Base-by-base conservation (phyloP, 2,329 filamentous ascomycete genomes). In the Didymella exigua region DNA sequence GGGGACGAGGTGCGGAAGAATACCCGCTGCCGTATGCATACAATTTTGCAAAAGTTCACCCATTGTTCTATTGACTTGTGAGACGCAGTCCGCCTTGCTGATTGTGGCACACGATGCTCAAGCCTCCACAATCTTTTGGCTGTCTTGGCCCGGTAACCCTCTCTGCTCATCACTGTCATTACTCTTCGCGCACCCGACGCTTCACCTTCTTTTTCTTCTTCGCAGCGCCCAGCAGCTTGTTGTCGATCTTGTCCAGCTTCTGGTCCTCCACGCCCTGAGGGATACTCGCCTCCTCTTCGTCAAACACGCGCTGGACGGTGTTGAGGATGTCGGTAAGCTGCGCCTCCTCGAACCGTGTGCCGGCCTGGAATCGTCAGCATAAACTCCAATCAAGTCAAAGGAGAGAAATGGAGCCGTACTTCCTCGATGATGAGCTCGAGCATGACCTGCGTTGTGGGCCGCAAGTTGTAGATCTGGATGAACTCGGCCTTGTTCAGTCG, bases 401-500 rank as follows among this genome's bases (percentile, higher is more conserved):
- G 16, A 9, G 31, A 31, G 26, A 30, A 11, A n/a, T 5, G 33
- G 16, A 10, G 37, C 57, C 63, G 5, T 58, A 72, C 71, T 59
- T 76, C 74, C 45, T 76, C 72, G 26, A 75, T 62, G 8, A 76
- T 61, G 19, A 74, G 26, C 21, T 74, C 70, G 1, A 76, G 53
- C 62, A 67, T 68, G 16, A 73, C 64, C 27, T 67, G 60, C 6
- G 65, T 70, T 5, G 47, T 63, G 0, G 74, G 73, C 1, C 70
- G 57, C 49, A 75, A 40, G 43, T 76, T 75, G 47, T 73, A 72
- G 8, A 76, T 59, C 56, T 74, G 71, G n/a, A 76, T 56, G 54
- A 72, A 74, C 63, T 76, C 74, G 0, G 70, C 70, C 48, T 75
- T 74, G 34, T 75, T 74, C 14, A 76, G 53, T 0, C 65, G 52